Evolutionary conservation across 441 rosid species (phyloP).

Genomic region (Adansonia grandidieri): DNA sequence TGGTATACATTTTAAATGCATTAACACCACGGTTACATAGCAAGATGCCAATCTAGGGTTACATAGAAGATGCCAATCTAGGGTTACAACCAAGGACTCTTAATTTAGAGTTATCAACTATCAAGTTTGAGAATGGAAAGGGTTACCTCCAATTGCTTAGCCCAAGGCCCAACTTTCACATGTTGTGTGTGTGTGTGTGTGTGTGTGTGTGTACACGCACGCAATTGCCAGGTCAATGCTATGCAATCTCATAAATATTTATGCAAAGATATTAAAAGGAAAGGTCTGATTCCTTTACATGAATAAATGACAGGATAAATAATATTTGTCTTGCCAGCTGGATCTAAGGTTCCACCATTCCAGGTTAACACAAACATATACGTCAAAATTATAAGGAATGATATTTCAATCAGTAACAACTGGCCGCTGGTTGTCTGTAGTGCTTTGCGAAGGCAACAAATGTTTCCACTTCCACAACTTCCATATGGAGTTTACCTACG

Average conservation of each 20-base stretch:
- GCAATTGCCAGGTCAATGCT: no score
- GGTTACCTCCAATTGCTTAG: background rate
- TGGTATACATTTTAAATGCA: no score
- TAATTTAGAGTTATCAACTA: background rate
- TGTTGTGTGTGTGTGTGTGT: background rate
- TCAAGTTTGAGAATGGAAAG: background rate
- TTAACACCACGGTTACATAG: no score
- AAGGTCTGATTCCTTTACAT: background rate
- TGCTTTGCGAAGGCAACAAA: background rate
- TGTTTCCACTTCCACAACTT: background rate
- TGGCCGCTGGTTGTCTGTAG: background rate
- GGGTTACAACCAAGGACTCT: no score
- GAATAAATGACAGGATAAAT: background rate
- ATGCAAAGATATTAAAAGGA: background rate
- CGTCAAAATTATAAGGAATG: no score
- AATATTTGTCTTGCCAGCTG: background rate
- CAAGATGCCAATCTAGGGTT: no score
- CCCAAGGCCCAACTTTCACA: background rate
- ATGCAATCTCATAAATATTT: background rate
- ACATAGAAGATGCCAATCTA: no score
- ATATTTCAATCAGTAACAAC: background rate
- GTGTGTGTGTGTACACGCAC: no score
- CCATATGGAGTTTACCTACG: background rate
- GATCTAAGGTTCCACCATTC: background rate
- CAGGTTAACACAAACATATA: no score